Conservation (phyloP, 2,329 filamentous ascomycete species). For the Colletotrichum gloeosporioides region DNA sequence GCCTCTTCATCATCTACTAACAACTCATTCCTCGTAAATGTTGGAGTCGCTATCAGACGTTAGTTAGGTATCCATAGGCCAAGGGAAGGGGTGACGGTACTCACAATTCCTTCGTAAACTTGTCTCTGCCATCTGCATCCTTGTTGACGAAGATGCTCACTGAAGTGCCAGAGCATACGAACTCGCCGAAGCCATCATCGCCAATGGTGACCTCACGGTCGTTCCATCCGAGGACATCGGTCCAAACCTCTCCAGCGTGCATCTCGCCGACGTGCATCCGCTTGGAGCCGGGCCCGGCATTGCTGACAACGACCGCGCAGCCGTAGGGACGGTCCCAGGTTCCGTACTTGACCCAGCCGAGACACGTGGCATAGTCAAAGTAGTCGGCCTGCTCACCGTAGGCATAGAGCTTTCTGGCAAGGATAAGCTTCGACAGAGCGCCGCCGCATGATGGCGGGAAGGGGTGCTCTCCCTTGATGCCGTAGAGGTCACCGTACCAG, state of each 20-base stretch:
- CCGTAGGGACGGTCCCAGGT: constrained; percentile 51
- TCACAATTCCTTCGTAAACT: constrained; percentile 47
- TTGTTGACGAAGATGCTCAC: constrained; percentile 66
- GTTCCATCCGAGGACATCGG: constrained; percentile 65
- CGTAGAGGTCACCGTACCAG: constrained; percentile 76
- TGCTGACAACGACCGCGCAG: constrained; percentile 63
- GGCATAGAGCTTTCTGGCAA: constrained; percentile 69
- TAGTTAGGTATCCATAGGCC: neutral
- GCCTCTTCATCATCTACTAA: neutral
- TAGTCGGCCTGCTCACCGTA: constrained; percentile 72
- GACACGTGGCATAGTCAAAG: constrained; percentile 63
- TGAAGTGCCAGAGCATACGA: constrained; percentile 58
- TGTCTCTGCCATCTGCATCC: constrained; percentile 54
- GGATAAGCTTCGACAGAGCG: constrained; percentile 61
- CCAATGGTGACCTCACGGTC: constrained; percentile 63
- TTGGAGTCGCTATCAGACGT: constrained; percentile 28
- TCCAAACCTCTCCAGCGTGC: constrained; percentile 68
- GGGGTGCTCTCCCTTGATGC: constrained; percentile 53
- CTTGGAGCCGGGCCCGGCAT: constrained; percentile 54
- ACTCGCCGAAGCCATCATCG: constrained; percentile 63
- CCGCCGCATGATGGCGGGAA: constrained; percentile 58
- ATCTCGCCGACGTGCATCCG: constrained; percentile 67
- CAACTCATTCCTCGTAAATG: constrained; percentile 29
- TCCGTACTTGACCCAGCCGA: constrained; percentile 64
- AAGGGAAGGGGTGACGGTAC: constrained; percentile 1